These are phyloP conservation scores for Pterocarpus macrocarpus DNA, from an alignment of 306 rosid genomes.

Conservation along the genomic window DNA sequence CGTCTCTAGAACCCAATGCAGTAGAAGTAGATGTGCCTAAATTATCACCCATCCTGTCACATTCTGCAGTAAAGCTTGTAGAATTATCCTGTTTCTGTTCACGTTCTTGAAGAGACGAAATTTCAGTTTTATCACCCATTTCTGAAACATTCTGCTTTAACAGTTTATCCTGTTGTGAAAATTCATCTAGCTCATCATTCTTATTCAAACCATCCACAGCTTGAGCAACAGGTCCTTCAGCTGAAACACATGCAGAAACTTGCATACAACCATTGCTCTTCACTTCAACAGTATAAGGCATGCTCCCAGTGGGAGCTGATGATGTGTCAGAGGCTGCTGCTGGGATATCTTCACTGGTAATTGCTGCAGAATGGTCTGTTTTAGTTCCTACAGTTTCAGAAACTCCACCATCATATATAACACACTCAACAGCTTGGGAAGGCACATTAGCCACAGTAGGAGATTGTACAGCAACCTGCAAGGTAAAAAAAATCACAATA, in stretches of 20 bases:
- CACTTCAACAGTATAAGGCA: constrained; percentile 50
- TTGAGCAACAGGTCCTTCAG: constrained; percentile 57
- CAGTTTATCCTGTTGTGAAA: constrained; percentile 47
- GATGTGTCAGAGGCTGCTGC: constrained; percentile 39
- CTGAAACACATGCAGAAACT: constrained; percentile 39
- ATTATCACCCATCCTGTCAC: constrained; percentile 37
- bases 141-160: constrained; percentile 39
- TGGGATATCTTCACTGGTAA: constrained; percentile 47
- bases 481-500: background rate
- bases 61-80: constrained; percentile 53
- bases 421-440: constrained; percentile 54
- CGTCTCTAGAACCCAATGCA: constrained; percentile 47
- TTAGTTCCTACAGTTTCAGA: constrained; percentile 55
- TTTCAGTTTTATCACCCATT: constrained; percentile 52
- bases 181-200: constrained; percentile 47
- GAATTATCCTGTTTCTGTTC: constrained; percentile 51
- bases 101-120: constrained; percentile 43
- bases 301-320: constrained; percentile 36
- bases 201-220: constrained; percentile 41
- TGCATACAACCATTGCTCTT: constrained; percentile 47
- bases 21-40: constrained; percentile 40
- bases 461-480: constrained; percentile 67
- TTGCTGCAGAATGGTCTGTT: constrained; percentile 41
- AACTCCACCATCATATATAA: constrained; percentile 53
- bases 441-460: constrained; percentile 47